Evolutionary conservation across 108 stramenopile genomes (phyloP), one percentile per base, ranked within the genome.

Genomic region (Skeletonema grethae): DNA sequence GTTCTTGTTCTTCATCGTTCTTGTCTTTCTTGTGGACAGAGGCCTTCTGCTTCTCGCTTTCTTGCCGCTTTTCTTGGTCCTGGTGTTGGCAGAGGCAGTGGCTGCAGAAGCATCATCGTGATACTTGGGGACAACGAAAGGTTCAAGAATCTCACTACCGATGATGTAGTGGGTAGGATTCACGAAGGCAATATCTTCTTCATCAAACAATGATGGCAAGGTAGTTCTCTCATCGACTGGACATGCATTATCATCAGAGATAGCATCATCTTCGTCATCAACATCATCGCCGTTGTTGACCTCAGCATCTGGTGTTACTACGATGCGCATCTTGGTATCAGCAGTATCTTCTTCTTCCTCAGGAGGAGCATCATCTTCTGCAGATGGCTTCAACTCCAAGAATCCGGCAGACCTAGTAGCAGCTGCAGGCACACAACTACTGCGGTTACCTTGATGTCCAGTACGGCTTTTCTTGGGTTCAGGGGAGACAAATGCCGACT

Each of bases 161-260:
- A 59, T 35, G 58, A 59, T 35, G 58, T 59, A 34, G 25, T 59
- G 58, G 4, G 34, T 4, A 18, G 58, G 32, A n/a, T 59, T 59
- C 4, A 59, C 18, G 6, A 34, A 35, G 9, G 10, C 13, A 1
- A 13, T 35, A 1, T 59, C 58, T 0, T 59, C 58, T 0, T 29
- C 13, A 15, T 59, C 58, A 13, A 34, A 59, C 3, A 59, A 18
- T 3, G 34, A 24, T 29, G 45, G 45, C 45, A 59, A 29, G 58
- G 58, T 16, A 24, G 5, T 59, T 4, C n/a, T 22, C 25, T 59
- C 58, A 8, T 56, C 25, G 11, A 22, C 25, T 59, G 58, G 45
- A 3, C 15, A 3, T 0, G 16, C 15, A 46, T 3, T 16, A 46
- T 1, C 9, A 46, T 15, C 16, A 13, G 45, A 46, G 15, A 16